Evolutionary conservation across 164 flowering plant species (phyloP).

Genomic region (Litsea cubeba): DNA sequence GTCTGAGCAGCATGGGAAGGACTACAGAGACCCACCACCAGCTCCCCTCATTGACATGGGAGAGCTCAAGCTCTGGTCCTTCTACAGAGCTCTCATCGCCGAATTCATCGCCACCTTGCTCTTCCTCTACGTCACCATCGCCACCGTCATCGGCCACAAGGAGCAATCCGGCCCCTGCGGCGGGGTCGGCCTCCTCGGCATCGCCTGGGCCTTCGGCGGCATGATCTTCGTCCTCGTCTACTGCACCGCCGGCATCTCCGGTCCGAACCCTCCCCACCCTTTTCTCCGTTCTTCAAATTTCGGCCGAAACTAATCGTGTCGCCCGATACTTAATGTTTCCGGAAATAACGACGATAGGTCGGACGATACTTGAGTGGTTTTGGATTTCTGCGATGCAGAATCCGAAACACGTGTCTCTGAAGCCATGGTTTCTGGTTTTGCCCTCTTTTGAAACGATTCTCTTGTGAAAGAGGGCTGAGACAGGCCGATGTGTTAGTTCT

Average conservation of each 20-base stretch:
- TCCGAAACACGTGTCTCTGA: too few relatives aligned
- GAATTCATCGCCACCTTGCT: constrained; percentile 38
- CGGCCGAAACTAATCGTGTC: too few relatives aligned
- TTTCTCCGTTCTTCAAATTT: neutral
- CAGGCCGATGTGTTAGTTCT: too few relatives aligned
- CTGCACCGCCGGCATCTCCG: constrained; percentile 46
- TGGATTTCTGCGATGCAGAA: too few relatives aligned
- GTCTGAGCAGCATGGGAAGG: constrained; percentile 26
- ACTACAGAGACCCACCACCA: constrained; percentile 44
- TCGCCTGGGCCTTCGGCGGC: constrained; percentile 47
- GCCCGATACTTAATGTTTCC: too few relatives aligned
- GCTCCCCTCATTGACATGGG: constrained; percentile 36
- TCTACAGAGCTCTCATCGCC: constrained; percentile 41
- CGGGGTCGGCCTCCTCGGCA: constrained; percentile 37
- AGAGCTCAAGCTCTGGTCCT: constrained; percentile 39
- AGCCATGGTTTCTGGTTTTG: too few relatives aligned
- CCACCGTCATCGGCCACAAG: constrained; percentile 40
- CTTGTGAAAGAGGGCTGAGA: too few relatives aligned
- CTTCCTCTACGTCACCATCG: constrained; percentile 34
- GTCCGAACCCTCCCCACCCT: constrained; percentile 4
- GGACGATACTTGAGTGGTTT: too few relatives aligned
- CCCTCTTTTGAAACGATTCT: too few relatives aligned
- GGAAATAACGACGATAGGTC: too few relatives aligned
- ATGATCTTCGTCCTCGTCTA: constrained; percentile 44
- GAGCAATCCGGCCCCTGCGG: constrained; percentile 16